These are phyloP conservation scores for Wickerhamiella kurtzmanii DNA, from an alignment of 805 yeast genomes.

Conservation along the genomic window DNA sequence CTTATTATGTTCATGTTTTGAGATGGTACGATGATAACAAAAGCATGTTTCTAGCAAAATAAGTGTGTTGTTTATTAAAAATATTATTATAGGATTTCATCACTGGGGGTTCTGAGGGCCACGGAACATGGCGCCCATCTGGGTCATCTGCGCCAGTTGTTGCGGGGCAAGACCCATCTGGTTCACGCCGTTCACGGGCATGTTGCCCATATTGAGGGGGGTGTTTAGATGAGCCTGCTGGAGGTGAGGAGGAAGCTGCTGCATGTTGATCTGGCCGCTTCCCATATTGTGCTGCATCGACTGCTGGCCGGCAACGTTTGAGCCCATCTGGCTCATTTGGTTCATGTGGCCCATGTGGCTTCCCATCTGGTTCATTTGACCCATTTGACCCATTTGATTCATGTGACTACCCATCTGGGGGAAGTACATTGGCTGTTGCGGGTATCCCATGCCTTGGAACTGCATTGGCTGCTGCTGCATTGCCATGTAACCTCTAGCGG, in stretches of 20 bases:
- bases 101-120: neutral
- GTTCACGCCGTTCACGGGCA: neutral
- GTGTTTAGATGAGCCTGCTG: neutral
- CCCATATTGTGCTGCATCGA: neutral
- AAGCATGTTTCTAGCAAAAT: no score
- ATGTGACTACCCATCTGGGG: slow-evolving; percentile 10
- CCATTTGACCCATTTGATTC: slow-evolving; percentile 16
- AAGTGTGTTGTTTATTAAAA: no score
- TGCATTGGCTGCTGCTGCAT: slow-evolving; percentile 16
- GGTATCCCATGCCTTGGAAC: slow-evolving; percentile 5
- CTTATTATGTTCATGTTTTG: no score
- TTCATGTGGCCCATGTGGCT: slow-evolving; percentile 15
- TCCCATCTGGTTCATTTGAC: slow-evolving; percentile 15
- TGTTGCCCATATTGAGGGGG: neutral
- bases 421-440: slow-evolving; percentile 12
- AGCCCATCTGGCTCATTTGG: slow-evolving; percentile 15
- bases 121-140: slow-evolving; percentile 5
- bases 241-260: neutral
- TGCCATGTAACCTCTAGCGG: slow-evolving; percentile 18
- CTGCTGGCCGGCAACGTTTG: slow-evolving; percentile 7
- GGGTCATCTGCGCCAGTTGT: slow-evolving; percentile 16
- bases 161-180: neutral
- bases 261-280: slow-evolving; percentile 1
- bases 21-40: no score
- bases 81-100: no score